Evolutionary conservation across 345 rosid genomes (phyloP), one percentile per base, ranked within the genome.

Genomic region (Pistacia integerrima): DNA sequence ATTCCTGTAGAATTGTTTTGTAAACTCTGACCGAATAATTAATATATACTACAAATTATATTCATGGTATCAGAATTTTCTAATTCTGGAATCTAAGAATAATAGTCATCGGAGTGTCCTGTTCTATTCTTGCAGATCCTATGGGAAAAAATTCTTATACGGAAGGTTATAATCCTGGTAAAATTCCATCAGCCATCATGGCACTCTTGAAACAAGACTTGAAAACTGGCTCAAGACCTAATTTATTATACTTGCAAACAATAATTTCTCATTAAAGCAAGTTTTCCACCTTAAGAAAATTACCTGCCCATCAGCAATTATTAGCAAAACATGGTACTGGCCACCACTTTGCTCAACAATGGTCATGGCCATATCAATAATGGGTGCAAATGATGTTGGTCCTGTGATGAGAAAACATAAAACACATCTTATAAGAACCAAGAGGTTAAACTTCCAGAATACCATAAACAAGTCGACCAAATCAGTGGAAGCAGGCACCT

Each of bases 271-370:
- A 38, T 8, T 38, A 56, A 35, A 56, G 36, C 67, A 60, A 61
- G 8, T 16, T 46, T 13, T 41, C 20, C 38, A 58, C 38, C 64
- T 41, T 33, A 14, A 67, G 44, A 35, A 22, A 64, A 59, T 69
- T 84, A 94, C 97, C 93, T 92, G 98, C 44, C 98, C 98, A 82
- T 94, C 98, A 51, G 98, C 98, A 48, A 92, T 94, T 54, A 94
- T 92, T 78, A 94, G 79, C 79, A 94, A 81, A 80, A 94, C 94
- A 83, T 94, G 98, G 87, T 92, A 94, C 69, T 94, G 98, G 36
- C 94, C 97, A 0, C 90, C 92, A 76, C 97, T 92, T 84, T 91
- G 87, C 91, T 92, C 97, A 67, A 94, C 97, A 69, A 91, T 94
- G 3, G 92, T 88, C 77, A 84, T 81, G 69, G 92, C 97, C 93